Evolutionary conservation across 768 basidiomycete genomes (phyloP).

Genomic region (Lentinula guzmanii): DNA sequence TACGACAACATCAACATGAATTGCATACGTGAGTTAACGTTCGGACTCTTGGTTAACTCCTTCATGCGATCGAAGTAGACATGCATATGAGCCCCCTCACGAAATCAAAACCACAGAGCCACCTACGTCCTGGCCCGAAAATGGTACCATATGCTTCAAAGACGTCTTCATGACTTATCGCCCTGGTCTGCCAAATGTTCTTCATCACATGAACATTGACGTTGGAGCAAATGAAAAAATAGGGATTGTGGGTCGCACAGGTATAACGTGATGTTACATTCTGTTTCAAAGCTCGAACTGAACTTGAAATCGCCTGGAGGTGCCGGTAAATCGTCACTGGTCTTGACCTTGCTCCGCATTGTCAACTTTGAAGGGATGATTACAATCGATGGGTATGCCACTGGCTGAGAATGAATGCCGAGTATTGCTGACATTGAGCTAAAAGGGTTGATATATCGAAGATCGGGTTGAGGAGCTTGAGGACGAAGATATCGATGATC

Average conservation of each 20-base stretch:
- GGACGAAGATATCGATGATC: constrained; percentile 55
- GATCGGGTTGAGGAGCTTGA: constrained; percentile 60
- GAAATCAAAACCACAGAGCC: constrained; percentile 53
- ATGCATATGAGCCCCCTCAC: constrained; percentile 66
- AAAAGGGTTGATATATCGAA: constrained; percentile 58
- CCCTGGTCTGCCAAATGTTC: constrained; percentile 61
- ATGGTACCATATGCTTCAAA: constrained; percentile 57
- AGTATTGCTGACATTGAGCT: not conserved
- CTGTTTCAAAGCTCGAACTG: not conserved
- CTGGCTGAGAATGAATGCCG: not conserved
- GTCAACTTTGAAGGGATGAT: constrained; percentile 65
- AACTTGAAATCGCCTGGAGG: constrained; percentile 21
- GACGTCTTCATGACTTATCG: constrained; percentile 59
- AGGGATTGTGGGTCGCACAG: constrained; percentile 60
- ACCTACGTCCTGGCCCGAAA: constrained; percentile 52
- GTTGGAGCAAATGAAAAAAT: constrained; percentile 69
- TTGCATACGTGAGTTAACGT: too few species aligned
- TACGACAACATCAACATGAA: too few species aligned
- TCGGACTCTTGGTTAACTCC: too few species aligned
- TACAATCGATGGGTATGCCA: constrained; percentile 50
- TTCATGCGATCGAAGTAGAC: too few species aligned
- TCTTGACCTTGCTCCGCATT: constrained; percentile 61
- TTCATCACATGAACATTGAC: constrained; percentile 56
- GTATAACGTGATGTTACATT: not conserved
- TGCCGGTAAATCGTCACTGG: constrained; percentile 57